phyloP scores from a whole-genome alignment of 1,284 basidiomycete genomes.

The Butyriboletus appendiculatus region DNA sequence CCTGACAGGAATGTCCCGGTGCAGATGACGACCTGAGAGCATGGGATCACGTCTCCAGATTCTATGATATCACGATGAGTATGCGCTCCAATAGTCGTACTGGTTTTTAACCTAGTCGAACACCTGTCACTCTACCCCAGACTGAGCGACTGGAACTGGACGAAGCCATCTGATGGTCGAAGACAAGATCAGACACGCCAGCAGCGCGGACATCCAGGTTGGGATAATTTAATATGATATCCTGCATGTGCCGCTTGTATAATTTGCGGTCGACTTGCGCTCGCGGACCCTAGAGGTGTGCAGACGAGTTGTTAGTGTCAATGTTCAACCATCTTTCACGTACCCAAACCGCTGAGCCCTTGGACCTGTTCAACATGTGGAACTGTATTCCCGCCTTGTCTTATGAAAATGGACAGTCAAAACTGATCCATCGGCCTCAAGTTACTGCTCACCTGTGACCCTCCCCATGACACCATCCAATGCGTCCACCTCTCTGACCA shows the following conservation, averaged over 20 bases:
- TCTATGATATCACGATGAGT: constrained; percentile 43
- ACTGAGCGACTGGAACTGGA: constrained; percentile 21
- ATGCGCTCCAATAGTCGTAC: background rate
- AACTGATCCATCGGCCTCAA: background rate
- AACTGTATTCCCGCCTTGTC: constrained; percentile 90
- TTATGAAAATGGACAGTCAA: constrained; percentile 28
- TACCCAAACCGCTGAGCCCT: constrained; percentile 88
- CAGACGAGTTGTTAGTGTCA: background rate
- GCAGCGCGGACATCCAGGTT: constrained; percentile 72
- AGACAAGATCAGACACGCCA: constrained; percentile 79
- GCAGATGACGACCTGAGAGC: constrained; percentile 82
- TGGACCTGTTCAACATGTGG: constrained; percentile 81
- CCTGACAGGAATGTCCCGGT: constrained; percentile 91
- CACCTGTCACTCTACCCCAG: constrained; percentile 63
- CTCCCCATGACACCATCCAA: constrained; percentile 80
- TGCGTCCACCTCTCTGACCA: constrained; percentile 88
- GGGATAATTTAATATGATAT: constrained; percentile 60
- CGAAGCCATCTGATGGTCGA: constrained; percentile 48
- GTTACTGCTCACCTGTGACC: constrained; percentile 58
- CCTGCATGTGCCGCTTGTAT: constrained; percentile 83
- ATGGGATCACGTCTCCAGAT: constrained; percentile 73
- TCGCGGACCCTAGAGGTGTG: constrained; percentile 68
- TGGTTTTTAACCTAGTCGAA: constrained; percentile 60
- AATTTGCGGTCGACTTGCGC: constrained; percentile 86
- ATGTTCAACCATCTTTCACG: constrained; percentile 20